These are phyloP conservation scores for Cryphonectria naterciae DNA, from an alignment of 2,329 filamentous ascomycete genomes.

Conservation along the genomic window DNA sequence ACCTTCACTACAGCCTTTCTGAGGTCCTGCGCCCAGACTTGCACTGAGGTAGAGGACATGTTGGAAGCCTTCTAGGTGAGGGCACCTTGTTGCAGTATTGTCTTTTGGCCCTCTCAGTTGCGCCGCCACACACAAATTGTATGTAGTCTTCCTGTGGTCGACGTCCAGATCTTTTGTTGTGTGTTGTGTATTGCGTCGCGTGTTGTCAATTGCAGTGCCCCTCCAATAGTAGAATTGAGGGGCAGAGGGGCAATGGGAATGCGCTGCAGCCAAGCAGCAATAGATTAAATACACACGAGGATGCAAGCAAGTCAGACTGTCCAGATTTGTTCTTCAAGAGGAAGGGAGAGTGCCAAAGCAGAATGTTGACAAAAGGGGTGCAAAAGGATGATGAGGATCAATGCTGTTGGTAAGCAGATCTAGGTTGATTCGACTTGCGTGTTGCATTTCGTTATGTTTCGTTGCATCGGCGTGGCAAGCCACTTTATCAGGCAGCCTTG, in stretches of 20 bases:
- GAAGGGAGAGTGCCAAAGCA: neutral
- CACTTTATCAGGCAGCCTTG: slow-evolving; percentile 9
- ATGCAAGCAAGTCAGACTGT: neutral
- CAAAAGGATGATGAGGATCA: neutral
- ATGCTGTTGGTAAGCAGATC: neutral
- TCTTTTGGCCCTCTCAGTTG: neutral
- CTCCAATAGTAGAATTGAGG: neutral
- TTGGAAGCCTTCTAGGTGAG: slow-evolving; percentile 30
- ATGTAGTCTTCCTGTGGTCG: neutral
- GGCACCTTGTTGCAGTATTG: neutral
- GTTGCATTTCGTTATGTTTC: neutral
- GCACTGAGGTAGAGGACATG: slow-evolving; percentile 79
- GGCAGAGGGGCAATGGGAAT: neutral
- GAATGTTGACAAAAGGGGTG: neutral
- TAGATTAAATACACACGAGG: neutral
- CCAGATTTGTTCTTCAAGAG: neutral
- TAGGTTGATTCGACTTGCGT: neutral
- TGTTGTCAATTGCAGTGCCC: neutral
- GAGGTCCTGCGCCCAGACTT: slow-evolving; percentile 81
- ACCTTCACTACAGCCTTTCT: slow-evolving; percentile 83
- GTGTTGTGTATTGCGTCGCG: neutral
- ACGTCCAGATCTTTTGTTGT: neutral
- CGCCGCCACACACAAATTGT: neutral
- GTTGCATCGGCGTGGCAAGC: neutral
- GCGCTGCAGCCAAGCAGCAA: neutral